Base-by-base conservation (phyloP, 495 filamentous ascomycete genomes). In the Friedmanniomyces endolithicus region DNA sequence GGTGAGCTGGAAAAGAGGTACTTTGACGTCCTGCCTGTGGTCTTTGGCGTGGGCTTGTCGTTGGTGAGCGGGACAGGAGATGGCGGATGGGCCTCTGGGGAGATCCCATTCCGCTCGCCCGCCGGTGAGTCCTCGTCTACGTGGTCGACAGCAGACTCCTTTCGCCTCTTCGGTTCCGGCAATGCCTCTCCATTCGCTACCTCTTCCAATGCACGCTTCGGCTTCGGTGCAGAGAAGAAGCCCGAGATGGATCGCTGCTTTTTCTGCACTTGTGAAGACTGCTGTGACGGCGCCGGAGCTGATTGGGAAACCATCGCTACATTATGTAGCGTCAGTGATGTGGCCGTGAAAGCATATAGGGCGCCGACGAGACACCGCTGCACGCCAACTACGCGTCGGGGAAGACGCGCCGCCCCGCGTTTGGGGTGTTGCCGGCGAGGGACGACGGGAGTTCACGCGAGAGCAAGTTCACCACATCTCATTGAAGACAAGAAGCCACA, bases 191-290 rank as follows among this genome's bases (percentile, higher is more conserved):
- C 57, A 24, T 48, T 37, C 20, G 37, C 53, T n/a, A 25, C 48
- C 14, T 47, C 51, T 17, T 59, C 57, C 11, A 64, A 59, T 17
- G 56, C n/a, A 19, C 67, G 67, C 33, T 60, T 63, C 22, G 56
- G 39, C 52, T 55, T 54, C n/a, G 46, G 17, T 23, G 51, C 24
- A 78, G 80, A 2, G 79, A 95, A 95, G 72, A 95, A 95, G 66
- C 78, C 90, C 0, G 87, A 88, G 48, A 95, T 83, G 6, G 85
- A 85, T 55, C 84, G 78, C 65, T 95, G 88, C 63, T 83, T 87
- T 68, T 84, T 82, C 65, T 71, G 66, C 22, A 9, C 27, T 31
- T 23, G 19, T 19, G 64, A 63, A 11, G 57, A 37, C 29, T 34
- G 24, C 52, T 55, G 52, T 17, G 41, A 34, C 6, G 44, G 7